Conservation (phyloP, 441 rosid genomes). For the Populus tomentosa region DNA sequence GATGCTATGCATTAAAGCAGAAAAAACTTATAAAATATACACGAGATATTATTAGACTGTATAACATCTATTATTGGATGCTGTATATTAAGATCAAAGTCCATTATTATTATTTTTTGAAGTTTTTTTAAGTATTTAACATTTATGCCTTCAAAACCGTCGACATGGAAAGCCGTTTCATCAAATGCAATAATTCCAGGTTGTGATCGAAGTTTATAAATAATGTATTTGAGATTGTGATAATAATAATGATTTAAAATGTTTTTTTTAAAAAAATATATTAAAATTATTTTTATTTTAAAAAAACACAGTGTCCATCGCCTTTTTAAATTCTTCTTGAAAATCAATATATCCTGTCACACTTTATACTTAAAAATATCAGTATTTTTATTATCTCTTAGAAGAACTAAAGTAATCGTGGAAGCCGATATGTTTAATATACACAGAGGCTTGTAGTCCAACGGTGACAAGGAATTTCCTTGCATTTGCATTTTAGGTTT, state of each 20-base stretch:
- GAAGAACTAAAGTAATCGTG: not conserved
- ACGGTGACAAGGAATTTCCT: no score
- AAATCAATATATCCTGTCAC: not conserved
- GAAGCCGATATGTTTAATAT: not conserved
- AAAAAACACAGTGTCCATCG: no score
- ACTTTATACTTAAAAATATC: no score
- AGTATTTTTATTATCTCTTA: not conserved
- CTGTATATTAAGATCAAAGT: not conserved
- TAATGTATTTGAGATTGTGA: no score
- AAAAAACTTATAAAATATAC: not conserved
- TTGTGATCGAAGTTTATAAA: not conserved
- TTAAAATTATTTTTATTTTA: no score
- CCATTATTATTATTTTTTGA: no score
- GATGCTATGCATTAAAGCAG: not conserved
- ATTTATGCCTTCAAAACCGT: not conserved
- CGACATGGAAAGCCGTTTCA: not conserved
- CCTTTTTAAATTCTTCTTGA: no score
- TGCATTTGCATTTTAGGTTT: no score
- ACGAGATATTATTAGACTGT: not conserved
- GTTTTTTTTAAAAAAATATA: no score
- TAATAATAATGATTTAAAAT: no score
- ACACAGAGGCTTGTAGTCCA: no score
- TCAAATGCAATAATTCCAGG: not conserved
- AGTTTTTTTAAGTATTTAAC: not conserved
- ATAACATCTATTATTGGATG: not conserved